Conservation (phyloP, 768 basidiomycete genomes). For the Macrolepiota fuliginosa region DNA sequence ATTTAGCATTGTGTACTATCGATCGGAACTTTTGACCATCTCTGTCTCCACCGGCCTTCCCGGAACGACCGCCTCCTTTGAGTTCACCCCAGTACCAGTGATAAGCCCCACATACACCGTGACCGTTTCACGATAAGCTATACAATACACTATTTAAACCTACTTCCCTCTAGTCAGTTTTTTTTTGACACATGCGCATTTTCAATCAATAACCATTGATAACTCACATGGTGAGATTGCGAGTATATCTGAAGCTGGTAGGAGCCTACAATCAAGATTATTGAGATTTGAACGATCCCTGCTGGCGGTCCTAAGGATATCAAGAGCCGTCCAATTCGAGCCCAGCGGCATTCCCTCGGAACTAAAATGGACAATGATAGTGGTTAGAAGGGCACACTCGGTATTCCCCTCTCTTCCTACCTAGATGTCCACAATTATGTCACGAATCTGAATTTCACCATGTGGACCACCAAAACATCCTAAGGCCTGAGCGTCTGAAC, state of each 20-base stretch:
- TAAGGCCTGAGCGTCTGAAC: neutral
- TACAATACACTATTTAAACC: neutral
- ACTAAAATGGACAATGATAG: conserved; percentile 1
- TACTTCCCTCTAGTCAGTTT: neutral
- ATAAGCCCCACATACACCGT: neutral
- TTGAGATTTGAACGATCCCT: too few species aligned
- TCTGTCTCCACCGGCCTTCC: neutral
- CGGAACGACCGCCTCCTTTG: neutral
- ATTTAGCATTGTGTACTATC: neutral
- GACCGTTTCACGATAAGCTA: too few species aligned
- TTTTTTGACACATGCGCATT: too few species aligned
- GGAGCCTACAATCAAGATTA: neutral
- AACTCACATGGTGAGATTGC: neutral
- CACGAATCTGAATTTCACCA: conserved; percentile 7
- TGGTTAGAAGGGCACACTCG: neutral
- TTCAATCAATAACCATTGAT: too few species aligned
- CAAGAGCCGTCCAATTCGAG: neutral
- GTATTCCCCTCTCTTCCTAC: neutral
- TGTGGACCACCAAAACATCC: neutral
- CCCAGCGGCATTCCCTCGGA: conserved; percentile 1
- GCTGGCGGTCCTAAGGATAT: conserved; percentile 4
- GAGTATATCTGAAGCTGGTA: neutral
- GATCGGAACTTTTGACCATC: neutral
- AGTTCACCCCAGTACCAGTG: neutral
- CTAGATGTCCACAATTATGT: conserved; percentile 1